These are phyloP conservation scores for Lantana camara DNA, from an alignment of 257 asterid species.

Conservation along the genomic window DNA sequence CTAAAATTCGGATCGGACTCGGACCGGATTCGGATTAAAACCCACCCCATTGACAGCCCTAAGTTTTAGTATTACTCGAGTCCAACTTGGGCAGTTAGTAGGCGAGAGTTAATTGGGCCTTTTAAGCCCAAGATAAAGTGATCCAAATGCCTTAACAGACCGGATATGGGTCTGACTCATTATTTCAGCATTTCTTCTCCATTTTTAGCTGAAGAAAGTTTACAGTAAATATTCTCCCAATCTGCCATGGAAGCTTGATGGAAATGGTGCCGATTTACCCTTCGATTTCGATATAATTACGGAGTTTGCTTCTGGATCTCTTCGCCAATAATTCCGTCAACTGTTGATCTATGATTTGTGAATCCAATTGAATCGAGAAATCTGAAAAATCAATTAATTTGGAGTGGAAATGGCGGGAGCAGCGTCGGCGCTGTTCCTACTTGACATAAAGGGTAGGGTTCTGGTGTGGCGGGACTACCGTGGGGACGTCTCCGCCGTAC, in stretches of 20 bases:
- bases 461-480: constrained; percentile 99
- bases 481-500: constrained; percentile 84
- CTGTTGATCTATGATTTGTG: constrained; percentile 41
- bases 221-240: constrained; percentile 23
- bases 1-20: too few relatives aligned
- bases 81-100: too few relatives aligned
- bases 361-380: constrained; percentile 25
- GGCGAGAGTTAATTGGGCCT: not conserved
- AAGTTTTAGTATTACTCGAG: too few relatives aligned
- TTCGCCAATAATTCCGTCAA: constrained; percentile 25
- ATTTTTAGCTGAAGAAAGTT: constrained; percentile 32
- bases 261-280: constrained; percentile 19
- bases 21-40: too few relatives aligned
- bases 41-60: too few relatives aligned
- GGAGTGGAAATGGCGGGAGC: constrained; percentile 78
- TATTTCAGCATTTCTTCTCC: constrained; percentile 20
- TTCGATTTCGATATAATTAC: constrained; percentile 19
- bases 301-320: constrained; percentile 37
- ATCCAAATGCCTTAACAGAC: constrained; percentile 12
- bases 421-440: constrained; percentile 99
- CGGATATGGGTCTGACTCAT: constrained; percentile 24
- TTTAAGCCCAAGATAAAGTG: constrained; percentile 9
- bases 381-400: constrained; percentile 21
- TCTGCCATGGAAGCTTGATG: constrained; percentile 21
- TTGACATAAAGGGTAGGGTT: constrained; percentile 91